Evolutionary conservation across 139 green algal species (phyloP).

Genomic region (Diplosphaera chodatii): DNA sequence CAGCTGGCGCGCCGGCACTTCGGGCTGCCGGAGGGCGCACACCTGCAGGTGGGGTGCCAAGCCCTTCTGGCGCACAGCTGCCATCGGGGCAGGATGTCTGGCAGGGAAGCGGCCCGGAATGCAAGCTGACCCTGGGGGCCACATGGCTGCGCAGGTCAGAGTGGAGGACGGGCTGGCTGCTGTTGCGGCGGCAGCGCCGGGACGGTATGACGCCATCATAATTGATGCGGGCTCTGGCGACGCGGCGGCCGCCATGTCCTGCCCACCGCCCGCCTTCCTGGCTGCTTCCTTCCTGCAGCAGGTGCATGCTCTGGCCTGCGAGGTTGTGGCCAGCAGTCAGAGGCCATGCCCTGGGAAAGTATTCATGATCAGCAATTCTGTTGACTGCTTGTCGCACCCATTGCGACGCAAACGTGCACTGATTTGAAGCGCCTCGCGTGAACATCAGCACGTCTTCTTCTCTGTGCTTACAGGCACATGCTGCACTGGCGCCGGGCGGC

Average conservation of each 20-base stretch:
- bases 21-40: conserved; percentile 25
- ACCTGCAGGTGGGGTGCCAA: conserved; percentile 8
- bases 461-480: not conserved
- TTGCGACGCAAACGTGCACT: too few species aligned
- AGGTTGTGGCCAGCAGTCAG: too few species aligned
- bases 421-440: too few species aligned
- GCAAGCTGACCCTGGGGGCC: too few species aligned
- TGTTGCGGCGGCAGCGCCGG: not conserved
- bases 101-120: too few species aligned
- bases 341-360: too few species aligned
- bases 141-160: conserved; percentile 6
- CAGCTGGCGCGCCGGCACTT: conserved; percentile 45
- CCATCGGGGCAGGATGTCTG: too few species aligned
- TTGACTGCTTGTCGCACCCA: too few species aligned
- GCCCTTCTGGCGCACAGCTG: too few species aligned
- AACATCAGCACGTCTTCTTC: too few species aligned
- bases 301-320: too few species aligned
- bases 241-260: conserved; percentile 32
- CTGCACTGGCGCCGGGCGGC: not conserved
- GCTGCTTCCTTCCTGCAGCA: conserved; percentile 18
- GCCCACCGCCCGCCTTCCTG: conserved; percentile 39
- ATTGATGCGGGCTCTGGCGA: conserved; percentile 41
- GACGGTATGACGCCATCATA: conserved; percentile 25
- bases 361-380: too few species aligned
- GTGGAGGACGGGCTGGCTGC: conserved; percentile 20